phyloP scores from a whole-genome alignment of 306 rosid genomes.

The Cicer pinnatifidum region DNA sequence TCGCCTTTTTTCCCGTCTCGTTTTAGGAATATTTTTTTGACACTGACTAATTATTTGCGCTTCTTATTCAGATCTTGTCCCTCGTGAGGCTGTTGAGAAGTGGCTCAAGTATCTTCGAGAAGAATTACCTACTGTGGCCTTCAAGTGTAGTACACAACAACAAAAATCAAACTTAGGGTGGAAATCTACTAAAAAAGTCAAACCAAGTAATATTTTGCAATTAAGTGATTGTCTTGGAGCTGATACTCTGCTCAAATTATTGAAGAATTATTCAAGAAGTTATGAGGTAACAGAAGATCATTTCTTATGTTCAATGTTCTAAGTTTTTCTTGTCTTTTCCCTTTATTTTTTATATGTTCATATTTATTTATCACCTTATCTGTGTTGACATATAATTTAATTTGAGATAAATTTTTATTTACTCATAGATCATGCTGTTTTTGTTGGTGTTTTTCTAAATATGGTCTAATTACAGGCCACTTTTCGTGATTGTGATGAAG shows the following conservation, averaged over 20 bases:
- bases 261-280: constrained; percentile 96
- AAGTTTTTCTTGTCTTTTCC: not conserved
- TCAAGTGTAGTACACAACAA: constrained; percentile 96
- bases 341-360: not conserved
- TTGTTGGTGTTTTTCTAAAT: not conserved
- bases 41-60: constrained; percentile 38
- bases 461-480: not conserved
- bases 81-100: constrained; percentile 89
- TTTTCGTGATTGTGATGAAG: not conserved
- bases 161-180: constrained; percentile 92
- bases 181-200: constrained; percentile 75
- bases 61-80: constrained; percentile 78
- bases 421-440: not conserved
- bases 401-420: not conserved
- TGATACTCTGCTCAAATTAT: constrained; percentile 85
- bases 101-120: constrained; percentile 96
- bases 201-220: constrained; percentile 68
- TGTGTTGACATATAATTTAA: not conserved
- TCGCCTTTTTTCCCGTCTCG: not conserved
- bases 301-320: not conserved
- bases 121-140: constrained; percentile 96
- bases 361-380: not conserved
- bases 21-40: not conserved
- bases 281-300: constrained; percentile 63
- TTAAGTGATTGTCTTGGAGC: constrained; percentile 97